phyloP scores from a whole-genome alignment of 2,329 filamentous ascomycete genomes.

The Monilinia fructigena region DNA sequence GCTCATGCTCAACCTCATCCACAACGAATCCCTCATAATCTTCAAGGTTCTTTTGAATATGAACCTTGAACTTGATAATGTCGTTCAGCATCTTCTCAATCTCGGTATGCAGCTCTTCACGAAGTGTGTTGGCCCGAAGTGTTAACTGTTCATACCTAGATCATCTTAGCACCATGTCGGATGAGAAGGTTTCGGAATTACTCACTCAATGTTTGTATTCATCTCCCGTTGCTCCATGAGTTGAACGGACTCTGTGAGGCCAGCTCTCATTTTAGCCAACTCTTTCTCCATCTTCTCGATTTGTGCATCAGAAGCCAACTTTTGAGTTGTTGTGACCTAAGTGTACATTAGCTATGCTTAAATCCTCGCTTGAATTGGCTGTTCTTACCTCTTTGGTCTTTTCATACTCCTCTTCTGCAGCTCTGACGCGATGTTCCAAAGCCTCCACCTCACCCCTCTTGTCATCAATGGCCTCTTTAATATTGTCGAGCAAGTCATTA shows the following conservation, averaged over 20 bases:
- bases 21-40: constrained; percentile 93
- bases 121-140: constrained; percentile 75
- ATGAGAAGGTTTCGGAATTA: not conserved
- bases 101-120: constrained; percentile 97
- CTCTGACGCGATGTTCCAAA: constrained; percentile 80
- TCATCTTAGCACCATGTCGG: constrained; percentile 27
- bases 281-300: constrained; percentile 99
- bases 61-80: constrained; percentile 97
- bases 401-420: constrained; percentile 90
- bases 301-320: constrained; percentile 84
- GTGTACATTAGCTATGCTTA: constrained; percentile 24
- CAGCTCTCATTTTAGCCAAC: constrained; percentile 85
- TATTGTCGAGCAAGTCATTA: constrained; percentile 87
- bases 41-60: constrained; percentile 87
- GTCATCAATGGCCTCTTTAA: constrained; percentile 96
- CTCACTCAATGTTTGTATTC: constrained; percentile 92
- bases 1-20: constrained; percentile 85
- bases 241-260: constrained; percentile 81
- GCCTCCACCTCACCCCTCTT: constrained; percentile 91
- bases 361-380: not conserved
- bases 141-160: constrained; percentile 84
- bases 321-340: constrained; percentile 71
- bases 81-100: constrained; percentile 96
- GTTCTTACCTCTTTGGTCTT: constrained; percentile 73
- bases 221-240: constrained; percentile 93